Base-by-base conservation (phyloP, 495 filamentous ascomycete genomes). In the Aspergillus ostianus region DNA sequence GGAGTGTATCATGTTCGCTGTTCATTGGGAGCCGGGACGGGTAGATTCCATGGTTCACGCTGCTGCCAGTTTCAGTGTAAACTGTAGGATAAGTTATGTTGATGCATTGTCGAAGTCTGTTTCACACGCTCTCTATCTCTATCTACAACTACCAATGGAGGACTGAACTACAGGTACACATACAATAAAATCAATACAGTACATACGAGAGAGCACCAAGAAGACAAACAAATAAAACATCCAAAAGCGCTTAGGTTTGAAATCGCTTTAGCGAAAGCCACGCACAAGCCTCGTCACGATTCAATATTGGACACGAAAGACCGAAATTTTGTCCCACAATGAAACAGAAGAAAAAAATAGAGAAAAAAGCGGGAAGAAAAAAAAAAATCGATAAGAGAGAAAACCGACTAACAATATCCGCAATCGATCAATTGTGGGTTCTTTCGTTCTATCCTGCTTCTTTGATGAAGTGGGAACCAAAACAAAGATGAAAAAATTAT, bases 41-140 rank as follows among this genome's bases (percentile, higher is more conserved):
- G 45, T 57, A 21, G 20, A 36, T 57, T 51, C 62, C 62, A 64
- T 60, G 62, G 57, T 64, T 63, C 60, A 12, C 10, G 20, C 0
- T 26, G 26, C 48, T 23, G 48, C 20, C 26, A 50, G 6, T 32
- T 32, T 8, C 30, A 8, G 3, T 32, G 30, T 32, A 32, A 1
- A 3, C 30, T 32, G 23, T 26, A 26, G 23, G 23, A 26, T 26
- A 26, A 2, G 23, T 26, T 2, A 26, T 26, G 23, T 4, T 26
- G 23, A 26, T 26, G 23, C 23, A 26, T 26, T 26, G 23, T n/a
- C n/a, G n/a, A n/a, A 26, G 23, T 26, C 23, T 26, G 23, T 26
- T 26, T 26, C 23, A 26, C 23, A 4, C 23, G 2, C 23, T 26
- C 2, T 26, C 23, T 4, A 26, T 4, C 23, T 26, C 23, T 26